Base-by-base conservation (phyloP, 2,329 filamentous ascomycete genomes). In the Fusarium penzigii region DNA sequence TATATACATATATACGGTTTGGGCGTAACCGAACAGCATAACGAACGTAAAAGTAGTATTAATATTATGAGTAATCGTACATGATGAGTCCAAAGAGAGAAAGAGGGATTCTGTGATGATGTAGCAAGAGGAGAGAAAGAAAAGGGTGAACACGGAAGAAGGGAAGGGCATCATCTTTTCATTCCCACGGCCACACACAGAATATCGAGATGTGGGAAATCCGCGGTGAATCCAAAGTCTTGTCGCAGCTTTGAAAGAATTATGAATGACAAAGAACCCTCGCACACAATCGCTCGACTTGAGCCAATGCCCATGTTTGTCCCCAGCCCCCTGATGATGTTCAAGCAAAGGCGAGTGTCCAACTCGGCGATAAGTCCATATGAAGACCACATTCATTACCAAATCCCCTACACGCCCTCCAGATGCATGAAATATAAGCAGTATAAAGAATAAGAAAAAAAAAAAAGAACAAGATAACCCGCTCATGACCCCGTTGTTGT, bases 31-130 rank as follows among this genome's bases (percentile, higher is more conserved):
- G 7, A 12, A 39, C n/a, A 13, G 11, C 17, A 41, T 54, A 51
- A 47, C 40, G 47, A 57, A 45, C 38, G 53, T 51, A 13, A 49
- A 45, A 41, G 38, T 54, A 40, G 56, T 57, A 50, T 11, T 59
- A 52, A 43, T 59, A 59, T 51, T 59, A 59, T 54, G 44, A 46
- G 29, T 59, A 48, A 54, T 54, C 34, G 42, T 59, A 57, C 44
- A 59, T 17, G 46, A 55, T 25, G 20, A 47, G 42, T 55, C 50
- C 41, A 39, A 55, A 9, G 13, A 36, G 10, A 9, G 10, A 36
- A 36, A 11, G 32, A 14, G 32, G 13, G 13, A 36, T 4, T 4
- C 52, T 48, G 34, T 53, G 41, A 48, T 55, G 46, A 48, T 59
- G 60, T 57, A 59, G 52, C 42, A 59, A 59, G 48, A 60, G 57